A percentile compares a stretch with the other conserved stretches of the same genome.
Conservation (phyloP, 116 monocot species). For the Phalaenopsis hybrid region DNA sequence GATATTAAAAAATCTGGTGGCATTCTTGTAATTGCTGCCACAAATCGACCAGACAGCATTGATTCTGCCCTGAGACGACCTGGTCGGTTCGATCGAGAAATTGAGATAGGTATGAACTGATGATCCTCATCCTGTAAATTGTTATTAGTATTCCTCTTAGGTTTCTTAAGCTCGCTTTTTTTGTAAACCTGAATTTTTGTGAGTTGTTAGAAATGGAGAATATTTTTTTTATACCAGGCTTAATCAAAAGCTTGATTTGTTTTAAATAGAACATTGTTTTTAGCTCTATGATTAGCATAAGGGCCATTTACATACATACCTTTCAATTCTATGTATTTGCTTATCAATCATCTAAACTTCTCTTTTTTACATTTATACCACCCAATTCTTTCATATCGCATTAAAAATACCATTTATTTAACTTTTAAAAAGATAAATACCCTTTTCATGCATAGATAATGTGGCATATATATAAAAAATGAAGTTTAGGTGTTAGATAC, state of each 20-base stretch:
- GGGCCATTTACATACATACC: too few species aligned
- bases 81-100: constrained; percentile 82
- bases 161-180: not conserved
- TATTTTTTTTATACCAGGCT: not conserved
- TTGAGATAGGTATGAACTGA: constrained; percentile 70
- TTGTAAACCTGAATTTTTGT: not conserved
- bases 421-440: too few species aligned
- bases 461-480: too few species aligned
- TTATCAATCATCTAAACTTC: too few species aligned
- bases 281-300: not conserved
- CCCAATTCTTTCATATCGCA: too few species aligned
- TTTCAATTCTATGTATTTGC: too few species aligned
- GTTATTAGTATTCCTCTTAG: not conserved
- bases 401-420: too few species aligned
- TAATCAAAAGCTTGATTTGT: not conserved
- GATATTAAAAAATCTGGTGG: constrained; percentile 45
- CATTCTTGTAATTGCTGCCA: constrained; percentile 87
- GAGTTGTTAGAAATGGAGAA: not conserved
- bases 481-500: too few species aligned
- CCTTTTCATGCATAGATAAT: too few species aligned
- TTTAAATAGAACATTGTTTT: not conserved
- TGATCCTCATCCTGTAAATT: constrained; percentile 5
- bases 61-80: constrained; percentile 86
- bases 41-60: constrained; percentile 90
- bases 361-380: too few species aligned